A percentile compares a stretch with the other conserved stretches of the same genome.
phyloP scores from a whole-genome alignment of 805 yeast genomes.

The Yamadazyma sp. region DNA sequence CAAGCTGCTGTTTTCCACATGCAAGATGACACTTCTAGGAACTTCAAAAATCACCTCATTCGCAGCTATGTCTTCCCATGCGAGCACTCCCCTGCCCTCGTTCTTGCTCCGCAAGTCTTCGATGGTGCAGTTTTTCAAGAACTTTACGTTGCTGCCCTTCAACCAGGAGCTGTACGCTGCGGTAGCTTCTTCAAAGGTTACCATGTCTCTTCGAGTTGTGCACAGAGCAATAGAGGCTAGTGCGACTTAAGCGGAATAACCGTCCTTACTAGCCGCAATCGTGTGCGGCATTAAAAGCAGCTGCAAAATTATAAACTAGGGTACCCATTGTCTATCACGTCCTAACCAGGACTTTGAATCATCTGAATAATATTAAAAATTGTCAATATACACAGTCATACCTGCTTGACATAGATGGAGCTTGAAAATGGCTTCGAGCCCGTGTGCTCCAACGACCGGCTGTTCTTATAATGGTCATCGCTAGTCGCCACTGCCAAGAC shows the following conservation, averaged over 20 bases:
- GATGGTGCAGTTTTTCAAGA: slow-evolving; percentile 59
- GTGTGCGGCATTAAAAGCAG: background rate
- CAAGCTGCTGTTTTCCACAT: slow-evolving; percentile 57
- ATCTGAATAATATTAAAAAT: no score
- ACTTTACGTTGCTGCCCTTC: slow-evolving; percentile 30
- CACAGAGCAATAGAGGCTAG: no score
- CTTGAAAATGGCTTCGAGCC: slow-evolving; percentile 17
- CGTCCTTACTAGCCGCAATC: background rate
- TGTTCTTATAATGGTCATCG: slow-evolving; percentile 42
- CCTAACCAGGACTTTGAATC: no score
- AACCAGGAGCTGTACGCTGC: slow-evolving; percentile 30
- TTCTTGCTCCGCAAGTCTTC: slow-evolving; percentile 55
- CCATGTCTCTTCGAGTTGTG: no score
- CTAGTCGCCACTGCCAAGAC: slow-evolving; percentile 40
- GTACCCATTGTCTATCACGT: no score
- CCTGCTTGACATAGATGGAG: slow-evolving; percentile 17
- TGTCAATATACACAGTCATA: slow-evolving; percentile 1
- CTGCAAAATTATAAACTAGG: no score
- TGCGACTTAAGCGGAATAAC: no score
- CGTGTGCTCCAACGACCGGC: slow-evolving; percentile 11
- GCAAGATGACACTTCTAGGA: slow-evolving; percentile 58
- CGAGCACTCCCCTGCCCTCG: slow-evolving; percentile 81
- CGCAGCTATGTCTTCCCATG: slow-evolving; percentile 54
- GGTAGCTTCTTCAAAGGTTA: slow-evolving; percentile 17
- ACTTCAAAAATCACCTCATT: slow-evolving; percentile 71